Evolutionary conservation across 1,284 basidiomycete species (phyloP), one percentile per base, ranked within the genome.

Genomic region (Meira miltonrushii): DNA sequence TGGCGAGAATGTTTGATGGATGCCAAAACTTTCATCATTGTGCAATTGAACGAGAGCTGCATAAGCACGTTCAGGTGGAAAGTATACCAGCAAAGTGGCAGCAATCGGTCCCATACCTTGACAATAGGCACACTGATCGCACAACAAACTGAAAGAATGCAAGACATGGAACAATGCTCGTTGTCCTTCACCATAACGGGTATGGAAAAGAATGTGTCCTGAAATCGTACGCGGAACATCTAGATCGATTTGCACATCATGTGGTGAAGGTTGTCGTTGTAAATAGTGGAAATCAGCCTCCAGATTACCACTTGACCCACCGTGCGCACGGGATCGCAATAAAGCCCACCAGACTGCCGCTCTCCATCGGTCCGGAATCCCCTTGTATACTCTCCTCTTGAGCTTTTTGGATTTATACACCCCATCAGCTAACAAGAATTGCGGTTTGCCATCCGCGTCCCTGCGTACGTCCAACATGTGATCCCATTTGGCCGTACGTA

Each of bases 81-180:
- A 89, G 79, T 98, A 97, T 79, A 89, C 92, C 13, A 98, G 83
- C 33, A 99, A 83, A 1, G 92, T 95, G 0, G 93, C 91, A 0
- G 93, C 92, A 55, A 98, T 90, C 6, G 93, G 90, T 0, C 95
- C 94, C 94, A 99, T 99, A 54, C 95, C 94, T 81, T 99, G 95
- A 58, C 94, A 94, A 79, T 99, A 99, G 2, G 92, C 95, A 69
- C 95, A 97, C n/a, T 84, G 82, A 12, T 82, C 78, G 79, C 93
- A 96, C 9, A 83, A 82, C 51, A 94, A 83, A 8, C 92, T 93
- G 75, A 96, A 92, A 47, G 85, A 86, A 78, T 98, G 94, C 21
- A 98, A 82, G 56, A 96, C 92, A 75, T 92, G 91, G 79, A 98
- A 98, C 88, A 78, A 54, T 33, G 61, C 57, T 17, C 68, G 54